phyloP scores from a whole-genome alignment of 352 stramenopile genomes.

The Phytophthora lateralis region DNA sequence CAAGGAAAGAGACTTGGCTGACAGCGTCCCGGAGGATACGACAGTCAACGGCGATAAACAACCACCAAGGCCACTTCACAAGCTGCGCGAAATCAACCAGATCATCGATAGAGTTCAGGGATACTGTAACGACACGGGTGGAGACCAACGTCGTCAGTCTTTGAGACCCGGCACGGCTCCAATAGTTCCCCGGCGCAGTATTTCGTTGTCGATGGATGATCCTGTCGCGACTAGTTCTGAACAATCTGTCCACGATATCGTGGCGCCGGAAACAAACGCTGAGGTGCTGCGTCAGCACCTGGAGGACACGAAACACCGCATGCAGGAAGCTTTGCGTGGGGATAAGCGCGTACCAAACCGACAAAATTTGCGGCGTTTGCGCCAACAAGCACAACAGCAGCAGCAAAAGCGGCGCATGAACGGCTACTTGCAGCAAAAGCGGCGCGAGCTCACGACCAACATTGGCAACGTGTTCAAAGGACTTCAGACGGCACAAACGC shows the following conservation, averaged over 20 bases:
- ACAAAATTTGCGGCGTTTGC: slow-evolving; percentile 39
- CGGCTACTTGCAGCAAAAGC: slow-evolving; percentile 75
- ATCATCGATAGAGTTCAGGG: slow-evolving; percentile 59
- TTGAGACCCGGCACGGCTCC: slow-evolving; percentile 28
- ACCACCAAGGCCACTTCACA: slow-evolving; percentile 38
- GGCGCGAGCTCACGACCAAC: slow-evolving; percentile 64
- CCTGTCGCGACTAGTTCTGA: not conserved
- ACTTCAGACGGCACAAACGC: slow-evolving; percentile 15
- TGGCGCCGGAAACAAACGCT: not conserved
- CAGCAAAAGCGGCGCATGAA: slow-evolving; percentile 71
- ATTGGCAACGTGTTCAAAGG: slow-evolving; percentile 78
- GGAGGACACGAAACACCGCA: slow-evolving; percentile 50
- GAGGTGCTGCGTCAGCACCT: slow-evolving; percentile 43
- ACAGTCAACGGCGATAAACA: slow-evolving; percentile 10
- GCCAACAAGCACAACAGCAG: slow-evolving; percentile 36
- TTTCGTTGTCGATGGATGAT: not conserved
- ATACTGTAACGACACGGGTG: slow-evolving; percentile 25
- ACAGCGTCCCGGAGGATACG: slow-evolving; percentile 4
- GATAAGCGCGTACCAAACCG: slow-evolving; percentile 32
- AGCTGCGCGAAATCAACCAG: slow-evolving; percentile 66
- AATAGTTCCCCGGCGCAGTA: slow-evolving; percentile 4
- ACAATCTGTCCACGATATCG: not conserved
- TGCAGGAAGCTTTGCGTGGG: slow-evolving; percentile 53
- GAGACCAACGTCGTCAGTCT: slow-evolving; percentile 3
- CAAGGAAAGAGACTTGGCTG: slow-evolving; percentile 3